Percentiles rank a stretch among this genome's conserved stretches.
Evolutionary conservation across 371 early-diverging fungal genomes (phyloP).

Genomic region (Gilbertella persicaria): DNA sequence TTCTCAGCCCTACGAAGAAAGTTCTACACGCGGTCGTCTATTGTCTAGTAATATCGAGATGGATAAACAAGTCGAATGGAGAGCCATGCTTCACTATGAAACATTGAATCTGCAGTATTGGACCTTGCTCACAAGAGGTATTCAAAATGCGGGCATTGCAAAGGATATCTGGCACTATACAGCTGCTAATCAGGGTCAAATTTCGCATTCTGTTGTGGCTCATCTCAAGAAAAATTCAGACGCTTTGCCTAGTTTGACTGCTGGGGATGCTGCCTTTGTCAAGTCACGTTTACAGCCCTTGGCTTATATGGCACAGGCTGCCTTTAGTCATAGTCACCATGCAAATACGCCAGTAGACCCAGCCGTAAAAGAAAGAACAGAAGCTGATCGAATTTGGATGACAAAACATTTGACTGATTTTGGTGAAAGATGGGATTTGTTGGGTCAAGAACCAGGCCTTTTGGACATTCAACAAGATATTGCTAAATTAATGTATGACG

Average conservation of each 20-base stretch:
- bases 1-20: constrained; percentile 43
- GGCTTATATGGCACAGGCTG: constrained; percentile 35
- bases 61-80: constrained; percentile 16
- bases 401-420: constrained; percentile 21
- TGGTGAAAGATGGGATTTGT: constrained; percentile 25
- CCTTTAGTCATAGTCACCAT: constrained; percentile 27
- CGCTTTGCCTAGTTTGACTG: constrained; percentile 8
- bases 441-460: constrained; percentile 7
- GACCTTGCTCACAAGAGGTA: constrained; percentile 50
- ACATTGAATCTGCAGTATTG: constrained; percentile 56
- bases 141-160: constrained; percentile 43
- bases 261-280: constrained; percentile 22
- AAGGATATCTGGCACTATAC: constrained; percentile 43
- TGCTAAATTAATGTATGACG: constrained; percentile 25
- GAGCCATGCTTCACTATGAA: constrained; percentile 34
- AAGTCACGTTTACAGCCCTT: constrained; percentile 28
- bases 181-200: constrained; percentile 26
- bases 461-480: constrained; percentile 12
- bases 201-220: constrained; percentile 30
- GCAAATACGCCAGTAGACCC: constrained; percentile 5
- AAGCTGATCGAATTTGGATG: constrained; percentile 25
- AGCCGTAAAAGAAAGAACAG: constrained; percentile 11
- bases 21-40: constrained; percentile 18
- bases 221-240: constrained; percentile 23
- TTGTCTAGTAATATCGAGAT: not conserved